Conservation (phyloP, 352 stramenopile genomes). For the Globisporangium splendens region DNA sequence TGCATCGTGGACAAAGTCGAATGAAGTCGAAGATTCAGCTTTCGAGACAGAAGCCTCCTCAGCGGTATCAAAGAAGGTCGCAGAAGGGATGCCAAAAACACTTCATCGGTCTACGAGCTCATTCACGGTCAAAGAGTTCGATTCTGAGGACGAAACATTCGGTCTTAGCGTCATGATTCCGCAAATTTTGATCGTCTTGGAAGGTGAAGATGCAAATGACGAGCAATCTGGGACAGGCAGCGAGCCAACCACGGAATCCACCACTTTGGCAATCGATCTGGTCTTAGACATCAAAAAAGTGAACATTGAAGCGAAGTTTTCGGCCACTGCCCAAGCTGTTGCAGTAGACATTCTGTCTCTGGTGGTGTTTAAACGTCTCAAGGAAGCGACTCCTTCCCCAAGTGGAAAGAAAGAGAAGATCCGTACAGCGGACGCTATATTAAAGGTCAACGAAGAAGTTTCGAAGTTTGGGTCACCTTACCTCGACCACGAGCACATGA, state of each 20-base stretch:
- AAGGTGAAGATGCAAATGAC: constrained; percentile 31
- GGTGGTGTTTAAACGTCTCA: constrained; percentile 37
- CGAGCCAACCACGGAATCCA: constrained; percentile 3
- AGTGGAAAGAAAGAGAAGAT: constrained; percentile 28
- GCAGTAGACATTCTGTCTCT: constrained; percentile 41
- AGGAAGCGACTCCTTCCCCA: not conserved
- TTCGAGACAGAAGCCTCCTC: no score
- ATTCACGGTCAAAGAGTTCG: constrained; percentile 31
- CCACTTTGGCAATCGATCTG: constrained; percentile 40
- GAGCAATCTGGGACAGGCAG: constrained; percentile 5
- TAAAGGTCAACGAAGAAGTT: constrained; percentile 29
- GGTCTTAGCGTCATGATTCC: constrained; percentile 61
- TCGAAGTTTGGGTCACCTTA: not conserved
- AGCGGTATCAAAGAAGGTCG: not conserved
- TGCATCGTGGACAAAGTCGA: constrained; percentile 44
- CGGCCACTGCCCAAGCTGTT: constrained; percentile 46
- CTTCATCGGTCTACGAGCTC: constrained; percentile 13
- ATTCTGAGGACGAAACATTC: constrained; percentile 58
- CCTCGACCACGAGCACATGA: not conserved
- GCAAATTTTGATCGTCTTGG: constrained; percentile 59
- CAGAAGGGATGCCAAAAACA: not conserved
- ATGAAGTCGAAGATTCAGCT: not conserved
- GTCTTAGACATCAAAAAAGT: constrained; percentile 55
- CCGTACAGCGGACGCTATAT: constrained; percentile 27
- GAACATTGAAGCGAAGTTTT: constrained; percentile 65